Evolutionary conservation across 805 yeast genomes (phyloP).

Genomic region (Maudiozyma saulgeensis): DNA sequence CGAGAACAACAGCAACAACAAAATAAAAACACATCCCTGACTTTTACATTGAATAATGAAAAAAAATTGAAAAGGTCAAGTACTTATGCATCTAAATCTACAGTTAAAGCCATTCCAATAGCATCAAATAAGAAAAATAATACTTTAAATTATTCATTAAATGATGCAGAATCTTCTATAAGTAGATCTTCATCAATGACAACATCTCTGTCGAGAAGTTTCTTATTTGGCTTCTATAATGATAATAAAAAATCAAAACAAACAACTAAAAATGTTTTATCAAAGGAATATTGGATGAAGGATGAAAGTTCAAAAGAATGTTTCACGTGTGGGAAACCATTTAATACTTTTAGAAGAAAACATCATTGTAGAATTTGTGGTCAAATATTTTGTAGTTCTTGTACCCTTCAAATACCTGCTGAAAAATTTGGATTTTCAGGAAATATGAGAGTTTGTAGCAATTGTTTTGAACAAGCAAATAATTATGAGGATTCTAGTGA

Average conservation of each 20-base stretch:
- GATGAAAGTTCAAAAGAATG: conserved; percentile 89
- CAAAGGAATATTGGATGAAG: conserved; percentile 88
- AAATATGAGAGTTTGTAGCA: conserved; percentile 65
- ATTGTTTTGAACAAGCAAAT: conserved; percentile 54
- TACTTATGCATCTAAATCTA: conserved; percentile 27
- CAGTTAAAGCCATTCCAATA: conserved; percentile 28
- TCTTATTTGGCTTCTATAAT: conserved; percentile 33
- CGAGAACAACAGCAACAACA: not conserved
- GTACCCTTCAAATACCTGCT: conserved; percentile 67
- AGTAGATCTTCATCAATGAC: conserved; percentile 35
- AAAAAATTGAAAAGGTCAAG: conserved; percentile 27
- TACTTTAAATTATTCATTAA: conserved; percentile 20
- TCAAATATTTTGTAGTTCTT: conserved; percentile 79
- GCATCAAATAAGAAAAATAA: conserved; percentile 12
- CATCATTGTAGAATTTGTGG: conserved; percentile 97
- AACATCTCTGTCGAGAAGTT: conserved; percentile 34
- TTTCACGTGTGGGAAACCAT: conserved; percentile 67
- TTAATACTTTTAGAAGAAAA: conserved; percentile 78
- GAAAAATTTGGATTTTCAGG: conserved; percentile 54
- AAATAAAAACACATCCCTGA: conserved; percentile 7
- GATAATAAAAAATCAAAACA: conserved; percentile 19
- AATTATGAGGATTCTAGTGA: conserved; percentile 69
- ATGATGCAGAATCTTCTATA: conserved; percentile 28
- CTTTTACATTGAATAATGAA: conserved; percentile 18
- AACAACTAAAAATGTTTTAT: conserved; percentile 21